phyloP scores from a whole-genome alignment of 805 yeast species.

The Zygosaccharomyces pseudorouxii region DNA sequence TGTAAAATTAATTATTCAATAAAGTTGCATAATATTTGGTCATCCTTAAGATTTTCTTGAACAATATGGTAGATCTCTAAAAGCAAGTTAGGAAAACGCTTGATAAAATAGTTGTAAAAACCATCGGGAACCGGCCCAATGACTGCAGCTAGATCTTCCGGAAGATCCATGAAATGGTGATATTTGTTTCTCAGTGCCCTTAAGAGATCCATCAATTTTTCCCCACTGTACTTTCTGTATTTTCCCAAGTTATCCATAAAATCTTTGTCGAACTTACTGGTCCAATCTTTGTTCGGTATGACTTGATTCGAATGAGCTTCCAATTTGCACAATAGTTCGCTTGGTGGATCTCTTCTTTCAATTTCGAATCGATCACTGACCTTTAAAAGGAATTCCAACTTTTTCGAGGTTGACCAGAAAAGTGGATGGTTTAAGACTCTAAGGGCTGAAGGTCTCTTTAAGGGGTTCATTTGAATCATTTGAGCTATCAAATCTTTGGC shows the following conservation, averaged over 20 bases:
- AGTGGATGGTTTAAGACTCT: slow-evolving; percentile 76
- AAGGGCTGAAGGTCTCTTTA: slow-evolving; percentile 63
- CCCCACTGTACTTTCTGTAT: slow-evolving; percentile 80
- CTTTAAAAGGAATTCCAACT: slow-evolving; percentile 76
- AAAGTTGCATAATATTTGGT: slow-evolving; percentile 51
- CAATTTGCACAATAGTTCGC: slow-evolving; percentile 49
- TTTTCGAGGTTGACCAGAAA: slow-evolving; percentile 74
- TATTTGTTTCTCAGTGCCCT: slow-evolving; percentile 90
- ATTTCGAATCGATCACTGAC: slow-evolving; percentile 90
- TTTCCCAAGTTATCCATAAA: slow-evolving; percentile 84
- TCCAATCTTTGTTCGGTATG: slow-evolving; percentile 71
- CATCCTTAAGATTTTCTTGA: slow-evolving; percentile 52
- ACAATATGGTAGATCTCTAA: slow-evolving; percentile 69
- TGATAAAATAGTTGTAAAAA: slow-evolving; percentile 70
- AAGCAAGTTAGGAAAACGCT: slow-evolving; percentile 71
- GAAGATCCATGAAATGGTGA: slow-evolving; percentile 91
- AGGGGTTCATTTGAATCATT: slow-evolving; percentile 71
- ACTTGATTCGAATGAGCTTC: slow-evolving; percentile 50
- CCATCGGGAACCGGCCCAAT: slow-evolving; percentile 85
- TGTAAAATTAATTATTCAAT: background rate
- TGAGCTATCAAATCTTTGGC: slow-evolving; percentile 64
- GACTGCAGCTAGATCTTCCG: slow-evolving; percentile 52
- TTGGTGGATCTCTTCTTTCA: slow-evolving; percentile 76
- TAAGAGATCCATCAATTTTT: slow-evolving; percentile 74
- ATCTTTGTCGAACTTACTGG: slow-evolving; percentile 57